These are phyloP conservation scores for Penicillium desertorum DNA, from an alignment of 495 filamentous ascomycete species.

Conservation along the genomic window DNA sequence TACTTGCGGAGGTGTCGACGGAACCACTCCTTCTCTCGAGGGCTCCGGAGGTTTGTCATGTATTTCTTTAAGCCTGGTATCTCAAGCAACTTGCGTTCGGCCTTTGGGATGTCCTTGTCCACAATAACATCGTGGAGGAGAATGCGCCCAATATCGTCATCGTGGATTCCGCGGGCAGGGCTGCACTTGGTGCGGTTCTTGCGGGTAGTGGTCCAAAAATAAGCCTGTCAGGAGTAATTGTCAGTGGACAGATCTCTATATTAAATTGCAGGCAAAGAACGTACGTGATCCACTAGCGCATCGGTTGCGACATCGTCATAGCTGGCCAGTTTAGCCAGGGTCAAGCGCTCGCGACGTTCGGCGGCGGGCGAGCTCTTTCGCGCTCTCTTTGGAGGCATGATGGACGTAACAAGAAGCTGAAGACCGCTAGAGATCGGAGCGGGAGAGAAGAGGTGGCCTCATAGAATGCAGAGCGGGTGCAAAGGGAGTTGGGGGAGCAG, in stretches of 20 bases:
- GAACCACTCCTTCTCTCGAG: conserved; percentile 86
- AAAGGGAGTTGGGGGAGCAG: conserved; percentile 1
- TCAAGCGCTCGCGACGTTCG: conserved; percentile 69
- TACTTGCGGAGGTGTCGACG: conserved; percentile 83
- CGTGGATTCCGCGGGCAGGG: conserved; percentile 73
- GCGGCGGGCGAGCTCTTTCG: conserved; percentile 37
- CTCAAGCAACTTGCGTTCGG: conserved; percentile 69
- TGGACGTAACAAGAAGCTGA: conserved; percentile 8
- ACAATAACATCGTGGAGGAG: conserved; percentile 75
- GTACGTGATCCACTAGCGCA: conserved; percentile 89
- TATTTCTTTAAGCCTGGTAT: conserved; percentile 75
- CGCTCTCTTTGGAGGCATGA: conserved; percentile 48
- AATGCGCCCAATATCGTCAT: conserved; percentile 77
- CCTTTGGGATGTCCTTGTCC: conserved; percentile 64
- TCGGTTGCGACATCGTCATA: conserved; percentile 98
- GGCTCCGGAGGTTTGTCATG: conserved; percentile 59
- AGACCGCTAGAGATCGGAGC: conserved; percentile 1
- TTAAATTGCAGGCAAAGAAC: conserved; percentile 32
- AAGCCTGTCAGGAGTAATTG: conserved; percentile 57
- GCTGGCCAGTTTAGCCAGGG: conserved; percentile 78
- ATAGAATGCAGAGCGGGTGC: conserved; percentile 12
- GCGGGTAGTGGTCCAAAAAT: conserved; percentile 92
- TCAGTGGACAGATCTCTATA: conserved; percentile 20
- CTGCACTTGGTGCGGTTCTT: conserved; percentile 91
- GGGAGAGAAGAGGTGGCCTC: conserved; percentile 2